Evolutionary conservation across 345 rosid genomes (phyloP), one percentile per base, ranked within the genome.

Genomic region (Citrus reticulata): DNA sequence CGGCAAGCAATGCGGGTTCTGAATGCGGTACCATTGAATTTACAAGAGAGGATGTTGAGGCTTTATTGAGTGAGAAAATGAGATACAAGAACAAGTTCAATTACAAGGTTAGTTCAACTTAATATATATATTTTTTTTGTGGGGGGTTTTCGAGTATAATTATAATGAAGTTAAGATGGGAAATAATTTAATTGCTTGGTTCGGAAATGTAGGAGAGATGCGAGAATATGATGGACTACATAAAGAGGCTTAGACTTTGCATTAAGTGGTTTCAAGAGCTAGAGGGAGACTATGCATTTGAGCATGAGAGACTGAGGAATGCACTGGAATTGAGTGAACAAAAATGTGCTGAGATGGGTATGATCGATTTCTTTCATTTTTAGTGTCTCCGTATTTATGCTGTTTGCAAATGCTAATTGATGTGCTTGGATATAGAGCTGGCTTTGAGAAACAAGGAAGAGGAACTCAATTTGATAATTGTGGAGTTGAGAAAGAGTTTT

Each of bases 211-310:
- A 94, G 99, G 99, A 96, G 90, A 89, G 97, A 87, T 90, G 98
- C 68, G 99, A 96, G 76, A 91, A 89, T 80, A 94, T 94, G 99
- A 79, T 89, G 91, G 98, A 94, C 62, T 96, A 96, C 72, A 94
- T 96, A 51, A 93, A 87, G 84, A 90, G 97, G 85, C 88, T 96
- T 78, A 87, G 98, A 88, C 95, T 91, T 68, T 96, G 99, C 83
- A 85, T 96, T 72, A 96, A 85, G 85, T 96, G 99, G 99, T 93
- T 94, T 85, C 99, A 93, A 89, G 98, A 96, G 82, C 91, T 91
- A 7, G 99, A 96, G 85, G 88, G 89, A 62, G 90, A 85, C 80
- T 94, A 91, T 58, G 91, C 94, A 34, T 91, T 87, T 71, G 97
- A 96, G 85, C 98, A 89, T 77, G 97, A 92, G 84, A 91, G 87